Conservation (phyloP, 805 yeast species). For the Myxozyma monticola region DNA sequence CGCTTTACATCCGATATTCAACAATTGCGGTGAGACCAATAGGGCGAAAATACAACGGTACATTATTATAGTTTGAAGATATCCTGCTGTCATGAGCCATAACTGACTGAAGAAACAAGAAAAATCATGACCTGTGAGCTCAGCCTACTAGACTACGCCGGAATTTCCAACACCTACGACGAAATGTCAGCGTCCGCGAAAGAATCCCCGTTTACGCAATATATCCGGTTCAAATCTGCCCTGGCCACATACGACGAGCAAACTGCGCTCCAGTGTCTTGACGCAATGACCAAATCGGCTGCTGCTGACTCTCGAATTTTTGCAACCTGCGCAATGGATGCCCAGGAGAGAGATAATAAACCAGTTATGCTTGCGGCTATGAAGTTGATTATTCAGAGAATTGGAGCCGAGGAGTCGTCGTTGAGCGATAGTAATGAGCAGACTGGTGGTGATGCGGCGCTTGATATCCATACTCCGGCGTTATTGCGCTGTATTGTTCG, state of each 20-base stretch:
- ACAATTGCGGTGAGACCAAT: constrained; percentile 10
- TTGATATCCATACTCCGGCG: constrained; percentile 9
- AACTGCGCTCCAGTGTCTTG: constrained; percentile 9
- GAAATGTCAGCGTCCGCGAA: constrained; percentile 9
- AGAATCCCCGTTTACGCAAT: constrained; percentile 21
- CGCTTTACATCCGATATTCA: constrained; percentile 10
- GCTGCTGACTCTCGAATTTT: constrained; percentile 5
- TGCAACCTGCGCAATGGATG: constrained; percentile 23
- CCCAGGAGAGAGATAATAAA: constrained; percentile 19
- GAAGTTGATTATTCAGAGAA: constrained; percentile 7
- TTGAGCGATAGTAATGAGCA: neutral
- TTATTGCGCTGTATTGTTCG: constrained; percentile 21
- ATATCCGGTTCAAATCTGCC: constrained; percentile 12
- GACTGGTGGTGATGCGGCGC: neutral
- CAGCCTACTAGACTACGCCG: constrained; percentile 6
- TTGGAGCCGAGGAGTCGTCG: constrained; percentile 1
- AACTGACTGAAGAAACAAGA: too few relatives aligned
- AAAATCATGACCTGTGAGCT: constrained; percentile 21
- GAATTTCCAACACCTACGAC: neutral
- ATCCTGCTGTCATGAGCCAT: too few relatives aligned
- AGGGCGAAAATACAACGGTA: constrained; percentile 15
- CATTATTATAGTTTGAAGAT: too few relatives aligned
- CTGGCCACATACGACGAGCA: constrained; percentile 9
- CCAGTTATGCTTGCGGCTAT: constrained; percentile 17
- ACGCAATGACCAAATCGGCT: constrained; percentile 2